Evolutionary conservation across 148 eudicot genomes (phyloP).

Genomic region (Silene latifolia): DNA sequence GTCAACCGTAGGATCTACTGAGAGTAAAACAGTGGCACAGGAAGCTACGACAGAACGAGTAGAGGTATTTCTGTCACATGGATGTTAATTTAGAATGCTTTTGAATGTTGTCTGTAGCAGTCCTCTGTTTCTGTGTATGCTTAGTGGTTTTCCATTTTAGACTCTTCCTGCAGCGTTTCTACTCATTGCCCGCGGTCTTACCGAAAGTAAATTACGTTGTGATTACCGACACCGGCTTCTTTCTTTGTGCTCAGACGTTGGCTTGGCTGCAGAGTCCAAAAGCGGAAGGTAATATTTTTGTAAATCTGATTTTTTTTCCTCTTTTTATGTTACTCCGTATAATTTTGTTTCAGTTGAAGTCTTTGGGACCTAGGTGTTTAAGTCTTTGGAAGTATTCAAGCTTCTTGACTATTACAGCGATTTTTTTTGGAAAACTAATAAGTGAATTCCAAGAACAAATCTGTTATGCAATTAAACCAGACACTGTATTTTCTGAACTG

Average conservation of each 20-base stretch:
- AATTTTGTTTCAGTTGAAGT: neutral
- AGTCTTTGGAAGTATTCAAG: neutral
- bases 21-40: slow-evolving; percentile 76
- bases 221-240: slow-evolving; percentile 92
- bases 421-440: neutral
- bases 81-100: slow-evolving; percentile 5
- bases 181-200: slow-evolving; percentile 66
- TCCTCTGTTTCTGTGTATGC: slow-evolving; percentile 28
- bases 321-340: neutral
- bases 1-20: slow-evolving; percentile 81
- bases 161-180: slow-evolving; percentile 96
- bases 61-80: slow-evolving; percentile 55
- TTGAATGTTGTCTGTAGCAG: slow-evolving; percentile 10
- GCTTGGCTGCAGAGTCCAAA: slow-evolving; percentile 97
- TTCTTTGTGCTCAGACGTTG: slow-evolving; percentile 95
- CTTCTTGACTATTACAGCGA: neutral
- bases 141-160: slow-evolving; percentile 69
- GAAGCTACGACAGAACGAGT: slow-evolving; percentile 96
- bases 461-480: neutral
- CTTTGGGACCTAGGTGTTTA: neutral
- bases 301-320: neutral
- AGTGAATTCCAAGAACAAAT: neutral
- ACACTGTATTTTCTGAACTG: neutral
- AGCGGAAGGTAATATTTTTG: slow-evolving; percentile 70
- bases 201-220: slow-evolving; percentile 57